Evolutionary conservation across 352 stramenopile genomes (phyloP), one percentile per base, ranked within the genome.

Genomic region (Salisapilia sapeloensis): DNA sequence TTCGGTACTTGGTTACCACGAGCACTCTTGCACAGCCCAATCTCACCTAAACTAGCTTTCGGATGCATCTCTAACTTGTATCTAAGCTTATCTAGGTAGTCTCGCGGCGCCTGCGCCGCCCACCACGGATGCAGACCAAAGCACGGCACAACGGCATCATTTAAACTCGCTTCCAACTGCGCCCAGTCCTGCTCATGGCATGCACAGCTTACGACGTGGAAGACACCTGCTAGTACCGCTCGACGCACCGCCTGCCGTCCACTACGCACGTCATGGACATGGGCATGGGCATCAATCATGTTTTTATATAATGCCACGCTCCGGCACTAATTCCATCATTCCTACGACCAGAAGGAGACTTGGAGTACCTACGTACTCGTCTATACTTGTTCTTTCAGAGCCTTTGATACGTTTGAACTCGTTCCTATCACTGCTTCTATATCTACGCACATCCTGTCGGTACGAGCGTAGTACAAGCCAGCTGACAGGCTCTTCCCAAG

Each of bases 91-190:
- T 35, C 29, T 16, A 89, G 20, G 6, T 65, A 67, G 12, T 38
- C 11, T n/a, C 29, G 34, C 0, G 28, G 40, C 6, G 23, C 31
- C 6, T 61, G 26, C 0, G 60, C 24, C 1, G 60, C 59, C 62
- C 63, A 89, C 72, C 72, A 89, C 8, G 72, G 72, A 54, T 89
- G 72, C 0, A 89, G 31, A 0, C 72, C 72, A 42, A 89, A 89
- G 11, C 48, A 45, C 14, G 64, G 53, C 19, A 79, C 33, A 25
- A 84, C 6, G 42, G 36, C n/a, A 34, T 21, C 16, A 29, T 17
- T 30, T 10, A 76, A 29, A 2, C 80, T 38, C n/a, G 43, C 38
- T 33, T 81, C 58, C 12, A 82, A 48, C 23, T 49, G 31, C 0
- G 29, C 24, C 74, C 69, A 89, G 27, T 85, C 66, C 4, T 51